Evolutionary conservation across 352 stramenopile genomes (phyloP).

Genomic region (Globisporangium splendens): DNA sequence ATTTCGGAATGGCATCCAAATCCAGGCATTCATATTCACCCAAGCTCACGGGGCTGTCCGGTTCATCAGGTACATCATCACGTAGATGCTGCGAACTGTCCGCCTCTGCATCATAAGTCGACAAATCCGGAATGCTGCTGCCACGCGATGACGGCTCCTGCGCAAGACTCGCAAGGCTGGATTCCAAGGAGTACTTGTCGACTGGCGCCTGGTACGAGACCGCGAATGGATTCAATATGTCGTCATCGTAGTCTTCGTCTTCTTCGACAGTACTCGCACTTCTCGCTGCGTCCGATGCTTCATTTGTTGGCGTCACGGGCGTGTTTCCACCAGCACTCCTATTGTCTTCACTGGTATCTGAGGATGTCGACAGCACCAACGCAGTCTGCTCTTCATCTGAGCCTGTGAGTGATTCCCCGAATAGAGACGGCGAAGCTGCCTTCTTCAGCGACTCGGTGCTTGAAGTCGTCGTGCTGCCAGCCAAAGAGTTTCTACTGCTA

Average conservation of each 20-base stretch:
- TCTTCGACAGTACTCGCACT: slow-evolving; percentile 1
- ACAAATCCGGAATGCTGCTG: slow-evolving; percentile 13
- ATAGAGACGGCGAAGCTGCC: background rate
- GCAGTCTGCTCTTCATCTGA: background rate
- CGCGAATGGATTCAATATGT: slow-evolving; percentile 69
- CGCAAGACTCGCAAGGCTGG: slow-evolving; percentile 26
- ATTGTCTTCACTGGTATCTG: background rate
- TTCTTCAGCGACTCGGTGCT: slow-evolving; percentile 8
- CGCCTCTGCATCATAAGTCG: slow-evolving; percentile 3
- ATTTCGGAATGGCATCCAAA: slow-evolving; percentile 70
- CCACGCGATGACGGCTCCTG: slow-evolving; percentile 14
- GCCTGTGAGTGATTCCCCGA: background rate
- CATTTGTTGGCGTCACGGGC: slow-evolving; percentile 2
- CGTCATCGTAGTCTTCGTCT: slow-evolving; percentile 35
- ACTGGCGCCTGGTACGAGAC: slow-evolving; percentile 37
- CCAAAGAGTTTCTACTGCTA: background rate
- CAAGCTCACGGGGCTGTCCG: slow-evolving; percentile 52
- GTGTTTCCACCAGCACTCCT: background rate
- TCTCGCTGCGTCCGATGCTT: slow-evolving; percentile 1
- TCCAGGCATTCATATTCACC: slow-evolving; percentile 72
- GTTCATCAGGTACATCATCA: slow-evolving; percentile 13
- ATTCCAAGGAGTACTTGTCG: slow-evolving; percentile 22
- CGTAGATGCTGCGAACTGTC: background rate
- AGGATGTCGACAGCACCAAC: background rate
- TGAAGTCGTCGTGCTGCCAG: background rate